phyloP scores from a whole-genome alignment of 2,329 filamentous ascomycete species.

The Tolypocladium ovalisporum region DNA sequence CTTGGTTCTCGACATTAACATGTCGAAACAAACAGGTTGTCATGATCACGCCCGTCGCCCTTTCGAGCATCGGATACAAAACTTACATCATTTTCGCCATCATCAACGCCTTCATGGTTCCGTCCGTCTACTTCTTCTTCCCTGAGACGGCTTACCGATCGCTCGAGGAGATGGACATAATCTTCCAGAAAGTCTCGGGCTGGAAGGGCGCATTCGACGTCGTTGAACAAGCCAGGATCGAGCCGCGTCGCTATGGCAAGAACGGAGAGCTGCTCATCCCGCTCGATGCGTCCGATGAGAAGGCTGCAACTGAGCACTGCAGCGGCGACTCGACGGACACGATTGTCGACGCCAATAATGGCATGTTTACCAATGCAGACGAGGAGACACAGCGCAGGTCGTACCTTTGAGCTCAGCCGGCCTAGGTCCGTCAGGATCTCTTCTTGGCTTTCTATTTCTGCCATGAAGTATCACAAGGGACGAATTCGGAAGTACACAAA shows the following conservation, averaged over 20 bases:
- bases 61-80: slow-evolving; percentile 44
- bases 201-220: slow-evolving; percentile 22
- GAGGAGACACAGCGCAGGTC: slow-evolving; percentile 20
- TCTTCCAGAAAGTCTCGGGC: slow-evolving; percentile 47
- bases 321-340: slow-evolving; percentile 16
- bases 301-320: slow-evolving; percentile 15
- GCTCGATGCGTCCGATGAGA: slow-evolving; percentile 30
- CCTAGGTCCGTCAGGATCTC: not conserved
- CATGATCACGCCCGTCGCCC: slow-evolving; percentile 50
- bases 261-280: slow-evolving; percentile 45
- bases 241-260: slow-evolving; percentile 47
- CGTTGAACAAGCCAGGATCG: slow-evolving; percentile 27
- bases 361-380: slow-evolving; percentile 19
- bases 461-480: not conserved
- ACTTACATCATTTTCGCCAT: slow-evolving; percentile 58
- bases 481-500: not conserved
- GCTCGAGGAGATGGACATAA: slow-evolving; percentile 56
- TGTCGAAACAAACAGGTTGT: slow-evolving; percentile 29
- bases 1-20: not conserved
- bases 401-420: slow-evolving; percentile 2
- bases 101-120: slow-evolving; percentile 51
- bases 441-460: not conserved
- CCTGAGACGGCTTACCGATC: slow-evolving; percentile 54
- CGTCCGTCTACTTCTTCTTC: slow-evolving; percentile 49
- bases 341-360: slow-evolving; percentile 9